Percentiles rank a stretch among this genome's conserved stretches.
Evolutionary conservation across 2,329 filamentous ascomycete genomes (phyloP).

Genomic region (Hypoxylon sp.): DNA sequence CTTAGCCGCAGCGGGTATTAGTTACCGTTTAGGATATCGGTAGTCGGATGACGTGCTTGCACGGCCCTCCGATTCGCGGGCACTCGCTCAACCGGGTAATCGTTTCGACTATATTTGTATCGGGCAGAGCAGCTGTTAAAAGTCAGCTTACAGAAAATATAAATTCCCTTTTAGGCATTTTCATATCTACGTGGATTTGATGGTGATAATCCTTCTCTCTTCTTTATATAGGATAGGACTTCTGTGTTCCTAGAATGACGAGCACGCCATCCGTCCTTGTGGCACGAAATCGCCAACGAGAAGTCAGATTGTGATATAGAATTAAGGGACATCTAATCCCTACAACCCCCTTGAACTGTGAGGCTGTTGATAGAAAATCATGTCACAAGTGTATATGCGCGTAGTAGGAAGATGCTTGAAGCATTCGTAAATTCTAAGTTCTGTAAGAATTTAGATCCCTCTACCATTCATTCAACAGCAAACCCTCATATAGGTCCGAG

Average conservation of each 20-base stretch:
- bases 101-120: slow-evolving; percentile 3
- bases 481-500: not conserved
- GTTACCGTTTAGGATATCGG: slow-evolving; percentile 43
- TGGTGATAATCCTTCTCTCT: no score
- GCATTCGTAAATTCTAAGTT: not conserved
- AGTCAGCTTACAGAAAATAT: slow-evolving; percentile 1
- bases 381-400: not conserved
- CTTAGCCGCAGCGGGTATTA: slow-evolving; percentile 41
- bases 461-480: not conserved
- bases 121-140: not conserved
- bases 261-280: not conserved
- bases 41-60: slow-evolving; percentile 46
- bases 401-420: not conserved
- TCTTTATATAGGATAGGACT: not conserved
- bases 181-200: not conserved
- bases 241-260: not conserved
- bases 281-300: not conserved
- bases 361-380: not conserved
- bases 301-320: not conserved
- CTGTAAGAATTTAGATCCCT: not conserved
- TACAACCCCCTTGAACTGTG: not conserved
- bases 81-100: slow-evolving; percentile 33
- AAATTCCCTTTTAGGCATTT: not conserved
- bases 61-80: slow-evolving; percentile 43
- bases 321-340: not conserved